Conservation (phyloP, 495 filamentous ascomycete species). For the Penicillium coprophilum region DNA sequence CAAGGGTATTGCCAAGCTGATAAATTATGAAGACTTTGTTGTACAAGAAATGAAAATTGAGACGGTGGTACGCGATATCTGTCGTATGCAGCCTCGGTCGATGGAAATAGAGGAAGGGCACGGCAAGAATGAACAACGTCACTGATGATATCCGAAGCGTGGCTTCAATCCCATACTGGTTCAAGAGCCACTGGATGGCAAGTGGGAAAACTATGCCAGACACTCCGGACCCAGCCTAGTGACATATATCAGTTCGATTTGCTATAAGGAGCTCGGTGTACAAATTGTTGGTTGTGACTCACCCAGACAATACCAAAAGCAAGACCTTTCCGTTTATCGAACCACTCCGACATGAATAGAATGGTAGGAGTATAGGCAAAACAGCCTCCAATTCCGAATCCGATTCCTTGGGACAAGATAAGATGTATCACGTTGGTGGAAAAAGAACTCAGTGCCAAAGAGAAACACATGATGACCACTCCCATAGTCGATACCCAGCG, state of each 20-base stretch:
- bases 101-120: conserved; percentile 55
- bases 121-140: conserved; percentile 44
- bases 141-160: conserved; percentile 50
- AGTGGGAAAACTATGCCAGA: conserved; percentile 47
- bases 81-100: conserved; percentile 47
- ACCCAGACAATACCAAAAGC: conserved; percentile 51
- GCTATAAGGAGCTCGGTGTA: neutral
- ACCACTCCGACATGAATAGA: conserved; percentile 55
- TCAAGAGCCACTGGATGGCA: conserved; percentile 48
- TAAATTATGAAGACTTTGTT: conserved; percentile 49
- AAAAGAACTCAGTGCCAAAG: conserved; percentile 46
- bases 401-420: conserved; percentile 49
- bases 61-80: conserved; percentile 18
- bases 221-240: conserved; percentile 39
- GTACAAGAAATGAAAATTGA: conserved; percentile 43
- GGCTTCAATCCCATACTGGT: conserved; percentile 49
- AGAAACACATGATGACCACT: conserved; percentile 39
- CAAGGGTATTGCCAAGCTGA: conserved; percentile 51
- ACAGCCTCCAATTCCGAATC: conserved; percentile 47
- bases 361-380: conserved; percentile 48
- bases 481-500: conserved; percentile 40
- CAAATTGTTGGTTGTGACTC: neutral
- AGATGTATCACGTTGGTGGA: conserved; percentile 43
- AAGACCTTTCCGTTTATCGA: conserved; percentile 44
- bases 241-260: conserved; percentile 1